Conservation (phyloP, 179 eudicot species). For the Silene vulgaris region DNA sequence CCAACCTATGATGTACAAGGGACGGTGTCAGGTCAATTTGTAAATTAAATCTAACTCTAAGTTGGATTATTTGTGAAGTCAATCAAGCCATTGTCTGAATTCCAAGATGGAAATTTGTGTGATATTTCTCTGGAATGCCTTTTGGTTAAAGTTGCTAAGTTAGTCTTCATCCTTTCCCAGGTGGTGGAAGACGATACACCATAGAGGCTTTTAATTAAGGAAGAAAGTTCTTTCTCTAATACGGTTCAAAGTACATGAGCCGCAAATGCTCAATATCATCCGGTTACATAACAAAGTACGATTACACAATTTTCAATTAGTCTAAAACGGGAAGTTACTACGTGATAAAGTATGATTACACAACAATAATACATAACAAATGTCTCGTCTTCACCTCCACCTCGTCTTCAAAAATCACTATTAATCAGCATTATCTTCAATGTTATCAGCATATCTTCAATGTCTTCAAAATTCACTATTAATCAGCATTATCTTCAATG, state of each 20-base stretch:
- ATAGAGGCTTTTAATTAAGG: constrained; percentile 48
- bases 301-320: too few relatives aligned
- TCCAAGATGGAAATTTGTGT: background rate
- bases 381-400: too few relatives aligned
- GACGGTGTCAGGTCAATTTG: background rate
- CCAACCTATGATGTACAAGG: background rate
- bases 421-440: too few relatives aligned
- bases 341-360: too few relatives aligned
- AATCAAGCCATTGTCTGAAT: background rate
- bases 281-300: too few relatives aligned
- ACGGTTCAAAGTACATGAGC: constrained; percentile 89
- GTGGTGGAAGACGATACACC: constrained; percentile 76
- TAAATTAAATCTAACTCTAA: background rate
- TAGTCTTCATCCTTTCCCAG: constrained; percentile 29
- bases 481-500: too few relatives aligned
- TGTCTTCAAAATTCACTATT: too few relatives aligned
- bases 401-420: too few relatives aligned
- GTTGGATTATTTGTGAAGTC: background rate
- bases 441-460: too few relatives aligned
- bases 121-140: background rate
- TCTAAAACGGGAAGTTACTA: too few relatives aligned
- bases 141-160: background rate
- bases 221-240: constrained; percentile 67
- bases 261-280: constrained; percentile 68
- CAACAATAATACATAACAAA: too few relatives aligned